phyloP scores from a whole-genome alignment of 257 asterid genomes.

The Fraxinus excelsior region DNA sequence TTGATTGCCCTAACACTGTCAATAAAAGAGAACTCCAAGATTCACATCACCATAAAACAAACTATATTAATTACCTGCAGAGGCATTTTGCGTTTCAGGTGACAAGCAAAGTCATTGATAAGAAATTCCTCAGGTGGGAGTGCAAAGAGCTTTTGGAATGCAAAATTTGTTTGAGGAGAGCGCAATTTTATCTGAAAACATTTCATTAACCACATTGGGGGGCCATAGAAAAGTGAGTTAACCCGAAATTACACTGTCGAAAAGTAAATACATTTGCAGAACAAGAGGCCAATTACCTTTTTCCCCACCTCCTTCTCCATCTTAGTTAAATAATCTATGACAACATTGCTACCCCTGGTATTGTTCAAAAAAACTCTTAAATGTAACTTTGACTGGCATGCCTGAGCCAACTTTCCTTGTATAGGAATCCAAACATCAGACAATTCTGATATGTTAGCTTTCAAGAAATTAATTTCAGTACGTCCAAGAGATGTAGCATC shows the following conservation, averaged over 20 bases:
- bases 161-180: slow-evolving; percentile 96
- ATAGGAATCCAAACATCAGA: slow-evolving; percentile 94
- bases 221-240: slow-evolving; percentile 16
- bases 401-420: slow-evolving; percentile 92
- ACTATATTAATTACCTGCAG: slow-evolving; percentile 65
- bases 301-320: slow-evolving; percentile 99
- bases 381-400: slow-evolving; percentile 93
- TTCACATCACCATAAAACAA: slow-evolving; percentile 14
- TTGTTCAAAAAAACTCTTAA: slow-evolving; percentile 89
- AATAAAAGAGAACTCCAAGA: not conserved
- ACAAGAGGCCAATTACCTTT: slow-evolving; percentile 57
- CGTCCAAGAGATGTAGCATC: slow-evolving; percentile 93
- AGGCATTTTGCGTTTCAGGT: slow-evolving; percentile 94
- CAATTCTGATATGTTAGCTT: slow-evolving; percentile 72
- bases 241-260: not conserved
- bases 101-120: slow-evolving; percentile 93
- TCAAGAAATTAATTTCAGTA: slow-evolving; percentile 80
- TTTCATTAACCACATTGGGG: slow-evolving; percentile 22
- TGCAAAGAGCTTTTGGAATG: slow-evolving; percentile 89
- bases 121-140: slow-evolving; percentile 98
- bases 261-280: slow-evolving; percentile 22
- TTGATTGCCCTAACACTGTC: not conserved
- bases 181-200: slow-evolving; percentile 74
- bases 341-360: slow-evolving; percentile 72
- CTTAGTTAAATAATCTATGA: slow-evolving; percentile 73